These are phyloP conservation scores for Globisporangium spiculum DNA, from an alignment of 352 stramenopile species.

Conservation along the genomic window DNA sequence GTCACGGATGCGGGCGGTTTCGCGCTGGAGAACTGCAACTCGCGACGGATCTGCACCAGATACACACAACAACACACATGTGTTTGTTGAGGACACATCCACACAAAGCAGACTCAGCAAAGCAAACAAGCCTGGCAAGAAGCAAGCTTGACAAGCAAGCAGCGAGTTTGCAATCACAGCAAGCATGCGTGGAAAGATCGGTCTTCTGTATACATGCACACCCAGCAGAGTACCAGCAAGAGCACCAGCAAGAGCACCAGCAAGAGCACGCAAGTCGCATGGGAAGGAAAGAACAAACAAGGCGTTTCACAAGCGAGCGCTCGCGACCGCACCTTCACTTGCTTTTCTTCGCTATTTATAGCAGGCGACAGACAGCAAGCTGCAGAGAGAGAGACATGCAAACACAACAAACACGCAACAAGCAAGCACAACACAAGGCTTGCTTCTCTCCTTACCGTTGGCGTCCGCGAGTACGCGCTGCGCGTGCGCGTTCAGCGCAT, in stretches of 20 bases:
- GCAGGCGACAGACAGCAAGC: not conserved
- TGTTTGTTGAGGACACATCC: not conserved
- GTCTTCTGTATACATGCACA: not conserved
- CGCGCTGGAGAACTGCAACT: slow-evolving; percentile 48
- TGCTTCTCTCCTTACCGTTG: slow-evolving; percentile 38
- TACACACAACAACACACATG: slow-evolving; percentile 2
- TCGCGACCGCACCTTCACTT: slow-evolving; percentile 5
- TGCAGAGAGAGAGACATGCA: not conserved
- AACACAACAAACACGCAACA: slow-evolving; percentile 3
- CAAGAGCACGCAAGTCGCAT: not conserved
- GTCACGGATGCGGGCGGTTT: slow-evolving; percentile 54
- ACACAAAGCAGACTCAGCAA: not conserved
- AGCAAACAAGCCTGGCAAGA: not conserved
- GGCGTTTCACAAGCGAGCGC: not conserved
- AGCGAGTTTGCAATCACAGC: not conserved
- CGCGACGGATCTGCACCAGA: slow-evolving; percentile 42
- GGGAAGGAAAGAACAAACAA: not conserved
- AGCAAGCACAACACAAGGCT: not conserved
- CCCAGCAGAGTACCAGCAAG: slow-evolving; percentile 6
- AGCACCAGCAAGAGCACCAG: slow-evolving; percentile 9
- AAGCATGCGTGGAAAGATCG: slow-evolving; percentile 1
- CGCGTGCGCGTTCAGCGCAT: slow-evolving; percentile 26
- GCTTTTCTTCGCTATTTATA: not conserved
- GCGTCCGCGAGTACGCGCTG: slow-evolving; percentile 35
- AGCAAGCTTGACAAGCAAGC: not conserved